Percentiles rank a stretch among this genome's conserved stretches.
These are phyloP conservation scores for Phytophthora vignae DNA, from an alignment of 352 stramenopile species.

Conservation along the genomic window DNA sequence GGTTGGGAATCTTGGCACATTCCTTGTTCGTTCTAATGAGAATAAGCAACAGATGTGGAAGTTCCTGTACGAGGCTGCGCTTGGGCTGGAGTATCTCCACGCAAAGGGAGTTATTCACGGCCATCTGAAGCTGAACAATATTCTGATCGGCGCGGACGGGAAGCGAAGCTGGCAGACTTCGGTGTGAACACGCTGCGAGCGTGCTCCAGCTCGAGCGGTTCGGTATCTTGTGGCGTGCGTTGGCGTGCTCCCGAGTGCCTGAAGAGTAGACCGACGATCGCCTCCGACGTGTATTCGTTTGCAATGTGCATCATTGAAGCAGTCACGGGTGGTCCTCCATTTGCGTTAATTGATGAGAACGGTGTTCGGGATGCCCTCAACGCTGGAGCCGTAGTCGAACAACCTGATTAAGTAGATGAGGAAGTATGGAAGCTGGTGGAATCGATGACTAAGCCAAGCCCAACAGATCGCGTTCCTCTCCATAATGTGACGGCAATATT, in stretches of 20 bases:
- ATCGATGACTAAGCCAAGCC: conserved; percentile 11
- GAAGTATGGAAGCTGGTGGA: conserved; percentile 28
- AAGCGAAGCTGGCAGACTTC: conserved; percentile 38
- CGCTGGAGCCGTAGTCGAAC: neutral
- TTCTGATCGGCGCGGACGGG: conserved; percentile 31
- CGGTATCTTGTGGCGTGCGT: conserved; percentile 10
- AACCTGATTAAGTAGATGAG: conserved; percentile 23
- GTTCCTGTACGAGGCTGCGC: neutral
- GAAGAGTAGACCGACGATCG: conserved; percentile 21
- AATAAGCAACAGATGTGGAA: neutral
- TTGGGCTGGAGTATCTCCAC: conserved; percentile 57
- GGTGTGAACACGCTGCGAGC: conserved; percentile 6
- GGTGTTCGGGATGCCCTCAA: no score
- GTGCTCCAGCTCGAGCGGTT: neutral
- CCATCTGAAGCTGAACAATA: conserved; percentile 69
- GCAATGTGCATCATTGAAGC: conserved; percentile 45
- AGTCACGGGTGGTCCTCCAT: conserved; percentile 29
- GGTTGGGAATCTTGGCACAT: neutral
- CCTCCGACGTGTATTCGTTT: conserved; percentile 44
- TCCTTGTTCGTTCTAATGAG: neutral
- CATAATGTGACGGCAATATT: neutral
- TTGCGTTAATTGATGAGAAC: conserved; percentile 1
- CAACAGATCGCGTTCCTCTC: neutral
- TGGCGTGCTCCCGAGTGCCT: conserved; percentile 46
- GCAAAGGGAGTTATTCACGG: conserved; percentile 60